Percentiles rank a stretch among this genome's conserved stretches.
Conservation (phyloP, 2,329 filamentous ascomycete genomes). For the Colletotrichum zoysiae region DNA sequence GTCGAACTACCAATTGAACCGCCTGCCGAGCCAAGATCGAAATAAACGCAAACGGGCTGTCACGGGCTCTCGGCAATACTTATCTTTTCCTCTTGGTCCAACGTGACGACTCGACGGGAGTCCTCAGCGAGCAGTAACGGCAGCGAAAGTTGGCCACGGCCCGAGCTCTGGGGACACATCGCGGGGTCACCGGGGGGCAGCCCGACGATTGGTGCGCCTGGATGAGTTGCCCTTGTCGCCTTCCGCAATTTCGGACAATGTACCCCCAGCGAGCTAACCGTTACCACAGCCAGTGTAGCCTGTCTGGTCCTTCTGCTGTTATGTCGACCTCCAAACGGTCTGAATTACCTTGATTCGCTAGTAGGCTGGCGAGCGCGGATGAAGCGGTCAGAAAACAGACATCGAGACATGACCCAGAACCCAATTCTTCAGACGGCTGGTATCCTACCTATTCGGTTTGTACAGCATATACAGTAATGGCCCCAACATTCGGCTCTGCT, state of each 20-base stretch:
- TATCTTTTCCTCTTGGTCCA: constrained; percentile 2
- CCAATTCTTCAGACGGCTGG: neutral
- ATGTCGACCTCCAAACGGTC: neutral
- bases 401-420: neutral
- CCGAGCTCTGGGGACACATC: constrained; percentile 28
- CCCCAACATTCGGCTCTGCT: neutral
- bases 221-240: constrained; percentile 21
- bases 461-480: neutral
- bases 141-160: constrained; percentile 14
- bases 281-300: neutral
- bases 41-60: constrained; percentile 30
- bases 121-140: constrained; percentile 1
- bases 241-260: constrained; percentile 35
- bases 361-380: constrained; percentile 7
- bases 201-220: constrained; percentile 40
- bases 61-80: constrained; percentile 31
- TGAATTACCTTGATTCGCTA: neutral
- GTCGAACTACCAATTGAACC: constrained; percentile 9
- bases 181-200: constrained; percentile 31
- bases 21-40: constrained; percentile 27
- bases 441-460: constrained; percentile 2
- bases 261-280: constrained; percentile 17
- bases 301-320: neutral
- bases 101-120: constrained; percentile 32
- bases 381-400: constrained; percentile 9